phyloP scores from a whole-genome alignment of 192 early-diverging fungal genomes.

The Coemansia sp. region DNA sequence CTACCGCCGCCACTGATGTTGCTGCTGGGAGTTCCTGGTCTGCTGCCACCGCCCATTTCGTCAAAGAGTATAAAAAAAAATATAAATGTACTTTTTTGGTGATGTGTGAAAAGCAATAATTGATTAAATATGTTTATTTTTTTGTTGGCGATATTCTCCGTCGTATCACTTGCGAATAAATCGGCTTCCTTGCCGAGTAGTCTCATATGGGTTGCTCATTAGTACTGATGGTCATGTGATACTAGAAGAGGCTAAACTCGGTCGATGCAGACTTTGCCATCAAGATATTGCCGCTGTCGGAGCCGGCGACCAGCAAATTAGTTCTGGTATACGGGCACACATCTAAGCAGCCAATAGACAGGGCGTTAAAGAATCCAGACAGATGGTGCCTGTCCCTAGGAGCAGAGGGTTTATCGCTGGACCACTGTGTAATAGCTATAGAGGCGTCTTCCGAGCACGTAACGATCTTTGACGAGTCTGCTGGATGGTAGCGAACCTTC shows the following conservation, averaged over 20 bases:
- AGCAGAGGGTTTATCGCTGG: not conserved
- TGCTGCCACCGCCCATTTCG: slow-evolving; percentile 40
- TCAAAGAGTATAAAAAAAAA: not conserved
- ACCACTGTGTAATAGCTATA: slow-evolving; percentile 52
- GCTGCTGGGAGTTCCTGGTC: slow-evolving; percentile 41
- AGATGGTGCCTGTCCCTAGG: slow-evolving; percentile 24
- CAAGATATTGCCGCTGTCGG: slow-evolving; percentile 56
- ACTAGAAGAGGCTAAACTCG: slow-evolving; percentile 19
- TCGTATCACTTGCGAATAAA: not conserved
- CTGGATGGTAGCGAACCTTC: slow-evolving; percentile 51
- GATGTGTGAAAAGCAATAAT: not conserved
- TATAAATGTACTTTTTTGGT: not conserved
- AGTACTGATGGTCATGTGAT: not conserved
- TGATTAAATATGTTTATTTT: not conserved
- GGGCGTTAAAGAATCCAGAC: slow-evolving; percentile 48
- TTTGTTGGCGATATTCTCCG: not conserved
- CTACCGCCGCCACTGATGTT: not conserved
- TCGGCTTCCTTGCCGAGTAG: not conserved
- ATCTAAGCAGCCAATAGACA: slow-evolving; percentile 55
- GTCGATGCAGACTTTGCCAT: slow-evolving; percentile 32
- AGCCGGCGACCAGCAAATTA: slow-evolving; percentile 50
- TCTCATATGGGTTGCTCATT: not conserved
- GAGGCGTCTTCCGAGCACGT: slow-evolving; percentile 58
- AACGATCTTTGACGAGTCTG: slow-evolving; percentile 31
- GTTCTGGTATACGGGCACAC: slow-evolving; percentile 44